Base-by-base conservation (phyloP, 2,329 filamentous ascomycete genomes). In the Cladosporium sp. region DNA sequence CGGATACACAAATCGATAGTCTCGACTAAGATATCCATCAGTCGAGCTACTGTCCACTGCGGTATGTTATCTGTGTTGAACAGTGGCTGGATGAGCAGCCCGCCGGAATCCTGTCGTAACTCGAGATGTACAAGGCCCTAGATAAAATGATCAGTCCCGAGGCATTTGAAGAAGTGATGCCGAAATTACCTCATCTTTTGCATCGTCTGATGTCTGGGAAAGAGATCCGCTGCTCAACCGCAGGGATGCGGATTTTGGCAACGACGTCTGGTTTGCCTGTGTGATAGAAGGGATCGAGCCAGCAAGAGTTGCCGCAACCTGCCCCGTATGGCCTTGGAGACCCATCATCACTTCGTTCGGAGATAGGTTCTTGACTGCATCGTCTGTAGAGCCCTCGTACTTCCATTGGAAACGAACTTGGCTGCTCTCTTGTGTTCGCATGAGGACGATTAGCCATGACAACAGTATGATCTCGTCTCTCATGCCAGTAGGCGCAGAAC, bases 371-470 rank as follows among this genome's bases (percentile, higher is more conserved):
- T 45, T 61, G 13, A 46, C 53, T 27, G 39, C 40, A 8, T 51
- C 50, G 49, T 59, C 50, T 25, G 52, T 46, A 41, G 18, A 43
- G 35, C 13, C 11, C 13, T 52, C 57, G 54, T 70, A 69, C 3
- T 62, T 55, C 72, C 72, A 76, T 3, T 73, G 68, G 53, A 60
- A 75, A 12, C 42, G 55, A 9, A 67, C 54, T 13, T 65, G 59
- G 30, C 60, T 61, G 13, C 68, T 69, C 55, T 76, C 73, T 8
- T 62, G 62, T 1, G 67, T 72, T 9, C 72, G 65, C 49, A 74
- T 50, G 7, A 76, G 67, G 6, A 72, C 67, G 11, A 75, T 62
- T 12, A 74, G 64, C 73, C 73, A 76, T 35, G 73, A 66, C 30
- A 70, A 38, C 9, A 75, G 65, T 11, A 75, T 15, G 13, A 70